Percentiles rank a stretch among this genome's conserved stretches.
These are phyloP conservation scores for Boletellus ananiceps DNA, from an alignment of 768 basidiomycete species.

Conservation along the genomic window DNA sequence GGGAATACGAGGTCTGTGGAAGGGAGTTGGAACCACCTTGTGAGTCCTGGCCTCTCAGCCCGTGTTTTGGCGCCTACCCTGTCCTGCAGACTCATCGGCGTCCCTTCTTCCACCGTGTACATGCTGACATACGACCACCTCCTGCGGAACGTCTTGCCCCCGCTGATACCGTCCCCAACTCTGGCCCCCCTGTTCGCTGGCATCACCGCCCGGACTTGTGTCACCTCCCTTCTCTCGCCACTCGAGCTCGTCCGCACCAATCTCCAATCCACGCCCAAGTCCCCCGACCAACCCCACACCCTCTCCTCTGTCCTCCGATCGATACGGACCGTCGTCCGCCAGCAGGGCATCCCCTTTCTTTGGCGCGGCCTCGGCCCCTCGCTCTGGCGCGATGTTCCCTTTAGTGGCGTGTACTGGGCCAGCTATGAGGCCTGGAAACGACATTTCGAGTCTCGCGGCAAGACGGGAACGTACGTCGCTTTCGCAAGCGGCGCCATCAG, in stretches of 20 bases:
- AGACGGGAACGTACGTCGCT: slow-evolving; percentile 61
- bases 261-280: slow-evolving; percentile 80
- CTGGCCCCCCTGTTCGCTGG: slow-evolving; percentile 77
- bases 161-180: slow-evolving; percentile 48
- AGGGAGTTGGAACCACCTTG: slow-evolving; percentile 90
- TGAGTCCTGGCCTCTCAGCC: slow-evolving; percentile 35
- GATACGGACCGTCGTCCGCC: slow-evolving; percentile 53
- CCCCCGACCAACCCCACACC: slow-evolving; percentile 67
- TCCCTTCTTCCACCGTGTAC: slow-evolving; percentile 89
- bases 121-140: slow-evolving; percentile 96
- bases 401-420: slow-evolving; percentile 96
- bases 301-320: slow-evolving; percentile 68
- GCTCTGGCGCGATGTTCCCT: slow-evolving; percentile 96
- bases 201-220: slow-evolving; percentile 71
- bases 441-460: slow-evolving; percentile 47
- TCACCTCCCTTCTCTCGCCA: slow-evolving; percentile 78
- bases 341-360: slow-evolving; percentile 63
- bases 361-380: slow-evolving; percentile 93
- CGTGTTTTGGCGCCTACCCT: slow-evolving; percentile 8
- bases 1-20: slow-evolving; percentile 87
- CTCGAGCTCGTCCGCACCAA: slow-evolving; percentile 92
- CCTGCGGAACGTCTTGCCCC: slow-evolving; percentile 55
- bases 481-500: slow-evolving; percentile 90
- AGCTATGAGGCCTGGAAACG: slow-evolving; percentile 85
- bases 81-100: slow-evolving; percentile 67